phyloP scores from a whole-genome alignment of 257 asterid species.

The Nemophila menziesii region DNA sequence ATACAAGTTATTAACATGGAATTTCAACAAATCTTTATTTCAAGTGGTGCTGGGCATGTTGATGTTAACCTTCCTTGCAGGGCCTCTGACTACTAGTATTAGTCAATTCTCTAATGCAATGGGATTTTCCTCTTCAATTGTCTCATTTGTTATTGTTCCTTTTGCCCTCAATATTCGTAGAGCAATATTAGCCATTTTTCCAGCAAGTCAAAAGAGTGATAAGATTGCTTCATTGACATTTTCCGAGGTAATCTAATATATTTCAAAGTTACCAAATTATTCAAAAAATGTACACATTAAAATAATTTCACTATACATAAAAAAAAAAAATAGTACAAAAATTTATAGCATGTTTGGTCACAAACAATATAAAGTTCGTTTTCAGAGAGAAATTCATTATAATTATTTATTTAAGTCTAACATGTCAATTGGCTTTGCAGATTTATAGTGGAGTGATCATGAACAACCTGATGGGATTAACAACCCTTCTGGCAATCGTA shows the following conservation, averaged over 20 bases:
- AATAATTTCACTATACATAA: neutral
- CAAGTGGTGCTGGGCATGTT: constrained; percentile 35
- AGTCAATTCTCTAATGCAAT: constrained; percentile 30
- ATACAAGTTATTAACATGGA: constrained; percentile 17
- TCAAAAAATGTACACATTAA: too few relatives aligned
- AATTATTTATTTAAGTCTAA: too few relatives aligned
- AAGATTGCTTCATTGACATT: constrained; percentile 55
- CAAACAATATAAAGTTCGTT: too few relatives aligned
- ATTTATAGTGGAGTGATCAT: constrained; percentile 33
- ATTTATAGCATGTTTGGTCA: too few relatives aligned
- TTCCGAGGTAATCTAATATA: constrained; percentile 38
- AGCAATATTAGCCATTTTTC: constrained; percentile 32
- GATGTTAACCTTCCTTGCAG: constrained; percentile 36
- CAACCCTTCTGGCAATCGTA: constrained; percentile 20
- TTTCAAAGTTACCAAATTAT: neutral
- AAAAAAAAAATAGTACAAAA: too few relatives aligned
- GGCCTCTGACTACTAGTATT: constrained; percentile 36
- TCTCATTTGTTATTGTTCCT: constrained; percentile 47
- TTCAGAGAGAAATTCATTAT: too few relatives aligned
- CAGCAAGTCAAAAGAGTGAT: constrained; percentile 40
- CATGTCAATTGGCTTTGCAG: too few relatives aligned
- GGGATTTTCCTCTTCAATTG: constrained; percentile 34
- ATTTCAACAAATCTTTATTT: constrained; percentile 16
- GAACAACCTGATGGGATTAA: constrained; percentile 29
- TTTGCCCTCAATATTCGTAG: constrained; percentile 41